Evolutionary conservation across 2,329 filamentous ascomycete genomes (phyloP).

Genomic region (Scytalidium sp.): DNA sequence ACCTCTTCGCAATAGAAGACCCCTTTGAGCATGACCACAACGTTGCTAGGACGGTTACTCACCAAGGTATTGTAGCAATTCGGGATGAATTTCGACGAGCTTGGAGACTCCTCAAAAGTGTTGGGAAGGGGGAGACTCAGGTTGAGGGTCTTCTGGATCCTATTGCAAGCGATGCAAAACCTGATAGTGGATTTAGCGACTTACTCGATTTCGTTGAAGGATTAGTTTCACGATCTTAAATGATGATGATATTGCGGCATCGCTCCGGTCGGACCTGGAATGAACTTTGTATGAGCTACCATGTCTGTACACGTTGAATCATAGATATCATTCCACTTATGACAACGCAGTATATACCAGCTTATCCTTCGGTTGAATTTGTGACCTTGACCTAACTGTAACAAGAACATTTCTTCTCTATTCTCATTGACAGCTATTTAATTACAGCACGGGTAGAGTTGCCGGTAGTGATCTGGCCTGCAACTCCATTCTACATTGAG

Average conservation of each 20-base stretch:
- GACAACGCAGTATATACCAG: no score
- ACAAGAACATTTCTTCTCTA: no score
- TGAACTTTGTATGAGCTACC: no score
- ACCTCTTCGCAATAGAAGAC: conserved; percentile 87
- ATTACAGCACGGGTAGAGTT: no score
- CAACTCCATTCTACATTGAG: no score
- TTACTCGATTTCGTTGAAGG: not conserved
- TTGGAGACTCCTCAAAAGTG: conserved; percentile 63
- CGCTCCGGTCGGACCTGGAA: no score
- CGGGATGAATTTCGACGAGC: conserved; percentile 81
- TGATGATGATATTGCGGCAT: not conserved
- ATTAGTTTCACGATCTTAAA: not conserved
- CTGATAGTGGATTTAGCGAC: not conserved
- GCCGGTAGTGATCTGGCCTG: no score
- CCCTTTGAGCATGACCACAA: conserved; percentile 89
- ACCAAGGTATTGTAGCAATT: conserved; percentile 77
- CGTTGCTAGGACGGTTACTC: conserved; percentile 80
- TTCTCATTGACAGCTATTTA: no score
- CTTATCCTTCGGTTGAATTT: no score
- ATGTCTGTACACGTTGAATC: no score
- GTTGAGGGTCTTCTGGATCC: conserved; percentile 10
- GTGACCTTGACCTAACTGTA: no score
- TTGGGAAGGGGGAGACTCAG: conserved; percentile 36
- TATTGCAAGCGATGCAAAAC: not conserved
- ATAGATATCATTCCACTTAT: no score